Base-by-base conservation (phyloP, 805 yeast species). In the Saturnispora mendoncae region DNA sequence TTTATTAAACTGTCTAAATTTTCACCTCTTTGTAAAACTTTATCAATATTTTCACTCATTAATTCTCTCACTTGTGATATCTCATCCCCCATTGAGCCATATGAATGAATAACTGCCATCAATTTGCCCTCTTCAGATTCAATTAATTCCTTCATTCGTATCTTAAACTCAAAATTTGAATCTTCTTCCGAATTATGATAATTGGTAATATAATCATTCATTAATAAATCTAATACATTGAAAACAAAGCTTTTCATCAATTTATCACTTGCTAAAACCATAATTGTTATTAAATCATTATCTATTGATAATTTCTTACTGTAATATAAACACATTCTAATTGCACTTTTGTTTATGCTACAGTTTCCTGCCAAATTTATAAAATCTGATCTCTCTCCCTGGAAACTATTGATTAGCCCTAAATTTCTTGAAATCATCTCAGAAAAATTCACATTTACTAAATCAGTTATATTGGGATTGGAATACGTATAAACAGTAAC, bases 11-110 rank as follows among this genome's bases (percentile, higher is more conserved):
- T 60, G 49, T 76, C 73, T 44, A 85, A 75, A 39, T 83, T 71
- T 52, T 85, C 95, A 17, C 94, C 94, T 39, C 95, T 71, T 49
- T 76, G 77, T 50, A 85, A 64, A 20, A 86, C 70, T 54, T 76
- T 69, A 51, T 78, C 85, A 41, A 82, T 77, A 52, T 82, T 83
- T 46, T 79, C 83, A 45, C 77, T 71, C 87, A 82, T 80, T 46
- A 82, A 59, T 39, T 72, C 72, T 48, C 80, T 66, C 19, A 82
- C 83, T 53, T 78, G 78, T 41, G 74, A 75, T 17, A 81, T 69
- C 45, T 82, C 87, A 43, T 65, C 70, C 36, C 65, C 66, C 36
- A 43, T 67, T 20, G 57, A 43, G 30, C 56, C 64, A 43, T 53
- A 62, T 6, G 47, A 48, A 49, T 44, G 62, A 47, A 56, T 64